Base-by-base conservation (phyloP, 768 basidiomycete genomes). In the Coprinopsis cinerea region DNA sequence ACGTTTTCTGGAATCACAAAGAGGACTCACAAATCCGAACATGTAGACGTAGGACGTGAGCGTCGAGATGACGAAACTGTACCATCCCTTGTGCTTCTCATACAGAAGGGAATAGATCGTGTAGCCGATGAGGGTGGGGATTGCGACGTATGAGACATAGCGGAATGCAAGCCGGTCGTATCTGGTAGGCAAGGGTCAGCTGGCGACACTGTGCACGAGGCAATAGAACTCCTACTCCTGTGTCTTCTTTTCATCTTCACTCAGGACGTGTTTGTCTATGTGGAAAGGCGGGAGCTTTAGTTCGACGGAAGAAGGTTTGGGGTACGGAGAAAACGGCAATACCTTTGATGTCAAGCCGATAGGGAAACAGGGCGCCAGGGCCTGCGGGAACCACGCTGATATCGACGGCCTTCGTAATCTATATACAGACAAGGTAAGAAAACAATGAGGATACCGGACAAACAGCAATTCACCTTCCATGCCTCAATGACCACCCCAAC, bases 171-270 rank as follows among this genome's bases (percentile, higher is more conserved):
- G 74, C 56, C 80, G 81, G 72, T 98, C 95, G 59, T 87, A 92
- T 70, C 89, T 91, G 54, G 39, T 48, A 53, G 46, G 45, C 22
- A 44, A 49, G 32, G 54, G 43, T 54, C 41, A 49, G 34, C 54
- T 53, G 36, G 51, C 30, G 25, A 15, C 13, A 35, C 10, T 32
- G 25, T 47, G 26, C 25, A 25, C 49, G 32, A 42, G 28, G 43
- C 30, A 27, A 14, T 39, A 43, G 15, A 50, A 44, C 20, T 67
- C 82, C 63, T 71, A 96, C 84, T 97, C 92, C 65, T 97, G 93
- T 9, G 95, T 97, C 69, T 88, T 94, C 75, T 88, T 93, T 71
- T 99, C 96, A 61, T 97, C 94, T 60, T 96, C 94, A 55, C 77
- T 88, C n/a, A 97, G 76, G 45, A 93, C 85, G 61, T 98, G 93